Base-by-base conservation (phyloP, 2,329 filamentous ascomycete species). In the Phaeosphaeria sp. region DNA sequence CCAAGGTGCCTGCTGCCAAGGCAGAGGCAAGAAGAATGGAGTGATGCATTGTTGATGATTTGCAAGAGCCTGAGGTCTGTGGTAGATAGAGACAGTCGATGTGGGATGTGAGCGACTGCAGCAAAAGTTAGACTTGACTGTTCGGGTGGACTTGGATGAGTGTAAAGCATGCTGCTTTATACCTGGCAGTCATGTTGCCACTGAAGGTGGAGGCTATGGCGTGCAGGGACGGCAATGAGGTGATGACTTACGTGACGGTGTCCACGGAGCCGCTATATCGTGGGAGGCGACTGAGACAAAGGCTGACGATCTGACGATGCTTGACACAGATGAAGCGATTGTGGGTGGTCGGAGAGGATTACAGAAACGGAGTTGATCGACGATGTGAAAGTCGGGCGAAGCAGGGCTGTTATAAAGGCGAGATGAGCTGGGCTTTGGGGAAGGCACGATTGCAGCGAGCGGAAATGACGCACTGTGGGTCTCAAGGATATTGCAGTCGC, bases 31-130 rank as follows among this genome's bases (percentile, higher is more conserved):
- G 53, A 52, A 74, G 55, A 49, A 70, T 15, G 15, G 59, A 62
- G 24, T 66, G 67, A 53, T 66, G 71, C 73, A 76, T 76, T 22
- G 49, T 68, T 50, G 57, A 53, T n/a, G 42, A 45, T 51, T 36
- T 20, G 40, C 51, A 63, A 55, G 45, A 56, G 53, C 17, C 51
- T 47, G 47, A 22, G 46, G 54, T 17, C 49, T 51, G 44, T 58
- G 18, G 13, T 49, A 13, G 43, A 24, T 45, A 39, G 36, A 17
- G 36, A n/a, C 36, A 55, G 48, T 42, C 50, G 30, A 25, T 44
- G 33, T 43, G 42, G 51, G 53, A 9, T 25, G 25, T 22, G 54
- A 60, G 61, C 24, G 55, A 61, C 63, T 69, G 51, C 30, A 22
- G 27, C 42, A 18, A 40, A 58, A 24, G 63, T 68, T 55, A 67